Conservation (phyloP, 192 early-diverging fungal genomes). For the Backusella circina region DNA sequence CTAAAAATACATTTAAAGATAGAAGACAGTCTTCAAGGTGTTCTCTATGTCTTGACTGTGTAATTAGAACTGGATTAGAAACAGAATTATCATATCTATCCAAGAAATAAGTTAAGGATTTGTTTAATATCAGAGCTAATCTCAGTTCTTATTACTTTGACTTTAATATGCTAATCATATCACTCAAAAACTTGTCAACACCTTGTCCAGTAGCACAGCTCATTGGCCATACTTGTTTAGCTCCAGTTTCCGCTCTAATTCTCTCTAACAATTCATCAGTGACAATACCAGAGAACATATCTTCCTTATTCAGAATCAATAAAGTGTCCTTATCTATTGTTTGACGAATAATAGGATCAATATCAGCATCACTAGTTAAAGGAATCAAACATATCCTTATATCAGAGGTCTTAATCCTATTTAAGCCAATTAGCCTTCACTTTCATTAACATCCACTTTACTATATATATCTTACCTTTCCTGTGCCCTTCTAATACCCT, state of each 20-base stretch:
- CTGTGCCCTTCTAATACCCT: constrained; percentile 63
- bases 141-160: constrained; percentile 26
- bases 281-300: constrained; percentile 20
- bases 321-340: constrained; percentile 51
- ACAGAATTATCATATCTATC: constrained; percentile 18
- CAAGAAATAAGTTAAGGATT: background rate
- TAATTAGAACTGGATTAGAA: constrained; percentile 49
- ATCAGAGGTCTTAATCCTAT: constrained; percentile 48
- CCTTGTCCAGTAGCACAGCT: constrained; percentile 50
- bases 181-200: constrained; percentile 39
- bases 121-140: background rate
- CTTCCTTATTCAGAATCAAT: constrained; percentile 65
- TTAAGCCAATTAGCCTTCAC: background rate
- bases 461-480: constrained; percentile 42
- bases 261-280: background rate
- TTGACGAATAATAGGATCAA: constrained; percentile 35
- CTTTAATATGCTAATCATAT: constrained; percentile 40
- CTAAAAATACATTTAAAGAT: constrained; percentile 42
- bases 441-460: background rate
- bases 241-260: constrained; percentile 15
- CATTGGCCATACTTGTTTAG: constrained; percentile 35
- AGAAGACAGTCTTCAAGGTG: constrained; percentile 54
- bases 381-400: constrained; percentile 64
- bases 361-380: constrained; percentile 17
- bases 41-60: constrained; percentile 64